Conservation (phyloP, 129 eudicot genomes). For the Sambucus nigra region DNA sequence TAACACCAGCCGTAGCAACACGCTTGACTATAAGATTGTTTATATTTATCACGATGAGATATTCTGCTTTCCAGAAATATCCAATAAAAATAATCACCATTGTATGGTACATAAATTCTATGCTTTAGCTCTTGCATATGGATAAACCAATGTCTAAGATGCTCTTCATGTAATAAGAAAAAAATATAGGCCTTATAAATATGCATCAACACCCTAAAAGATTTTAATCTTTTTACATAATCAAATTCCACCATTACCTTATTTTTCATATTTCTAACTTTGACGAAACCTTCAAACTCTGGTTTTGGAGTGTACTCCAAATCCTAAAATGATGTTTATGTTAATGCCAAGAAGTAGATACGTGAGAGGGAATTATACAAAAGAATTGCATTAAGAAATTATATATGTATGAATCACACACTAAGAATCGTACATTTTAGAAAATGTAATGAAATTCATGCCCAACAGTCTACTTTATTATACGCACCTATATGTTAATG, state of each 20-base stretch:
- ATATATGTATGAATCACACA: neutral
- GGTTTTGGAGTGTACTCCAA: slow-evolving; percentile 97
- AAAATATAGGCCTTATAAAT: slow-evolving; percentile 1
- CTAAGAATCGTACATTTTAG: too few relatives aligned
- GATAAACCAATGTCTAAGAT: slow-evolving; percentile 68
- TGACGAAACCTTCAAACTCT: slow-evolving; percentile 83
- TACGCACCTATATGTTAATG: slow-evolving; percentile 82
- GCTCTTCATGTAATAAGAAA: slow-evolving; percentile 52
- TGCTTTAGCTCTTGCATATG: slow-evolving; percentile 96
- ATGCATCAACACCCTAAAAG: neutral
- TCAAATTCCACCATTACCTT: slow-evolving; percentile 54
- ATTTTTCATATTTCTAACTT: slow-evolving; percentile 85
- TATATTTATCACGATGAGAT: slow-evolving; percentile 84
- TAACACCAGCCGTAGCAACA: slow-evolving; percentile 78
- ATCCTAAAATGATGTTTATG: slow-evolving; percentile 28
- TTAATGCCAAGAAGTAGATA: neutral
- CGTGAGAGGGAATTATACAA: neutral
- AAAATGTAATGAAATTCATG: neutral
- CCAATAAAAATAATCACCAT: slow-evolving; percentile 99
- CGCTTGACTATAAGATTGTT: too few relatives aligned
- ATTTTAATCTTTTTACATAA: neutral
- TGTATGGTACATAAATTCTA: slow-evolving; percentile 97
- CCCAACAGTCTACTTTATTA: neutral
- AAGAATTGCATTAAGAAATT: neutral
- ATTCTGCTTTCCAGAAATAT: slow-evolving; percentile 94